Percentiles rank a stretch among this genome's conserved stretches.
phyloP scores from a whole-genome alignment of 352 stramenopile genomes.

The Globisporangium camurandrum region DNA sequence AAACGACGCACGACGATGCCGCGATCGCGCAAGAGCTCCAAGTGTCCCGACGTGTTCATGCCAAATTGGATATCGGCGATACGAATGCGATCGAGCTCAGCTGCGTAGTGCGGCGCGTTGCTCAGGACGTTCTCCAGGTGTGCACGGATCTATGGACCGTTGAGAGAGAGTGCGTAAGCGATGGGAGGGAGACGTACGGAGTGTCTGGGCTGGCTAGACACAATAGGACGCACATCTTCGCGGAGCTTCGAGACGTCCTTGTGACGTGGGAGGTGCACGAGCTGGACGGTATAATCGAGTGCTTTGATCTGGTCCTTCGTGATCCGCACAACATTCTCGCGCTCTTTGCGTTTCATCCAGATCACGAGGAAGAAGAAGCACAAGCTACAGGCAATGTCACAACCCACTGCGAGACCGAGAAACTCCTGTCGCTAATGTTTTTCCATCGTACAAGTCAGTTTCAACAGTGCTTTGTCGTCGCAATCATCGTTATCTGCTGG shows the following conservation, averaged over 20 bases:
- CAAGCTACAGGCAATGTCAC: constrained; percentile 58
- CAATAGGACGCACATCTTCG: constrained; percentile 49
- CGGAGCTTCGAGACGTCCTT: constrained; percentile 51
- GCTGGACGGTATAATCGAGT: constrained; percentile 72
- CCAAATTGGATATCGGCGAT: constrained; percentile 79
- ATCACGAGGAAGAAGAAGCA: constrained; percentile 60
- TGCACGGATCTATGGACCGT: constrained; percentile 34
- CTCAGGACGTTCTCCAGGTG: constrained; percentile 63
- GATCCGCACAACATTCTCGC: constrained; percentile 47
- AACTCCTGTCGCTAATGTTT: constrained; percentile 39
- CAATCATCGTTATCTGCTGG: too few relatives aligned
- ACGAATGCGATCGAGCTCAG: constrained; percentile 45
- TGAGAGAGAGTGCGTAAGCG: not conserved
- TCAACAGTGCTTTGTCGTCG: too few relatives aligned
- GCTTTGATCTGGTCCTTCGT: constrained; percentile 58
- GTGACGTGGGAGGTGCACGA: constrained; percentile 55
- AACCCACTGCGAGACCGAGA: constrained; percentile 56
- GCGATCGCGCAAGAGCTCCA: constrained; percentile 53
- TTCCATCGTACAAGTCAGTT: not conserved
- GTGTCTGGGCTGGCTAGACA: too few relatives aligned
- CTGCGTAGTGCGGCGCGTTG: constrained; percentile 37
- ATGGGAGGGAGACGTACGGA: too few relatives aligned
- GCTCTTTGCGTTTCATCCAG: constrained; percentile 72
- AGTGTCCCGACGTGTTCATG: constrained; percentile 49
- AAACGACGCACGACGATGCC: constrained; percentile 54